Evolutionary conservation across 1,284 basidiomycete species (phyloP), one percentile per base, ranked within the genome.

Genomic region (Malassezia restricta): DNA sequence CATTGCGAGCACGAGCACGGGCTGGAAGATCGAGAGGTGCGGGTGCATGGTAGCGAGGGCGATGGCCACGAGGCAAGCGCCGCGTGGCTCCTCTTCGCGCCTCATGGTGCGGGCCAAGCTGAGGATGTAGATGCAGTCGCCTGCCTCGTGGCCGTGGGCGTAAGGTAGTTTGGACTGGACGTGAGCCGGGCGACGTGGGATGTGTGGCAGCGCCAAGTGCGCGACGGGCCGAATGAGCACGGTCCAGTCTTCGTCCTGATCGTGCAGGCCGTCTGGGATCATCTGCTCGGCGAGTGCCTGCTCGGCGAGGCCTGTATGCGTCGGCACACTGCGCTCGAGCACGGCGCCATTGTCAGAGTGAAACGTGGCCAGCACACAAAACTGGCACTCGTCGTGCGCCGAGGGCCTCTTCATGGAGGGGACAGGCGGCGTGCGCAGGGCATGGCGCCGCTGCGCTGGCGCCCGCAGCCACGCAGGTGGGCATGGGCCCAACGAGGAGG

Each of bases 11-110:
- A 95, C 77, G 4, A 98, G 80, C 32, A 94, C 82, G 5, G 92
- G 91, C 87, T 96, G 95, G 82, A 94, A 98, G 66, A 96, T 87
- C 65, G 95, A 88, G 55, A 99, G 89, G 74, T 87, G 96, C 0
- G 94, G 90, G 75, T 92, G 85, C 27, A 85, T 82, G 0, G 90
- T 92, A 68, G 88, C 94, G 60, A 99, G 87, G 14, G 92, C 92
- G 77, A 99, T 80, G 3, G 50, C 92, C 91, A 77, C 92, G 80
- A 63, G 88, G 79, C 63, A 85, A 8, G 20, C 44, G 3, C 44
- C 44, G 8, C 44, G 35, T 14, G 33, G 44, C 8, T 15, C 32
- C 12, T 47, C 24, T 11, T 32, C 12, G 87, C 85, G 76, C 94
- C 94, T 49, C 89, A 94, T 63, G 89, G 79, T n/a, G 96, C 91